These are phyloP conservation scores for Magnolia kwangsiensis DNA, from an alignment of 164 flowering plant genomes.

Conservation along the genomic window DNA sequence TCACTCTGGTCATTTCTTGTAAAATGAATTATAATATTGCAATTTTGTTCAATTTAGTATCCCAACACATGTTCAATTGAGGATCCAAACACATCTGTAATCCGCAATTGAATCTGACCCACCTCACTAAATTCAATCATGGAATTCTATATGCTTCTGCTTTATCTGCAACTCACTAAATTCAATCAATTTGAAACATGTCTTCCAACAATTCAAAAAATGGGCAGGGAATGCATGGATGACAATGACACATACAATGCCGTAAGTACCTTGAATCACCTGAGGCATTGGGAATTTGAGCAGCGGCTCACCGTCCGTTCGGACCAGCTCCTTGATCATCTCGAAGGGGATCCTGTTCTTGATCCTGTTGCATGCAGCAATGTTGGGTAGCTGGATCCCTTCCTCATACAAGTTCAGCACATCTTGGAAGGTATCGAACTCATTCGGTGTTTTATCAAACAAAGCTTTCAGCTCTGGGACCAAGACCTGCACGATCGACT, in stretches of 20 bases:
- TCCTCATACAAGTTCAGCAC: conserved; percentile 63
- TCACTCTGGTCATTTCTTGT: too few relatives aligned
- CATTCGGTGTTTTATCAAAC: conserved; percentile 60
- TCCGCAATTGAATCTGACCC: too few relatives aligned
- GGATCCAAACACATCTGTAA: too few relatives aligned
- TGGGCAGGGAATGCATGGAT: background rate
- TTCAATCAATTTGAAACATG: too few relatives aligned
- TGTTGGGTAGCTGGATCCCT: conserved; percentile 47
- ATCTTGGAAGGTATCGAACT: conserved; percentile 74
- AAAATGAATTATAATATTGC: too few relatives aligned
- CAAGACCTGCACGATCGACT: conserved; percentile 62
- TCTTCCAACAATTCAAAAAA: too few relatives aligned
- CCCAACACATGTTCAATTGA: too few relatives aligned
- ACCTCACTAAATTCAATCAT: too few relatives aligned
- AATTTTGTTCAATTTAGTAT: too few relatives aligned
- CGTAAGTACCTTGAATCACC: conserved; percentile 44
- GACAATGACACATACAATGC: background rate
- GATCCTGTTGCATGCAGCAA: conserved; percentile 18
- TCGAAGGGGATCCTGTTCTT: conserved; percentile 60
- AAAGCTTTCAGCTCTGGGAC: conserved; percentile 48
- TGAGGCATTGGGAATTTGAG: conserved; percentile 76
- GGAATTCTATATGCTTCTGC: too few relatives aligned
- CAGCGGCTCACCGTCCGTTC: conserved; percentile 59
- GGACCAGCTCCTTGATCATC: conserved; percentile 62
- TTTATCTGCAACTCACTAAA: too few relatives aligned